These are phyloP conservation scores for Taiwanofungus camphoratus DNA, from an alignment of 1,284 basidiomycete species.

Conservation along the genomic window DNA sequence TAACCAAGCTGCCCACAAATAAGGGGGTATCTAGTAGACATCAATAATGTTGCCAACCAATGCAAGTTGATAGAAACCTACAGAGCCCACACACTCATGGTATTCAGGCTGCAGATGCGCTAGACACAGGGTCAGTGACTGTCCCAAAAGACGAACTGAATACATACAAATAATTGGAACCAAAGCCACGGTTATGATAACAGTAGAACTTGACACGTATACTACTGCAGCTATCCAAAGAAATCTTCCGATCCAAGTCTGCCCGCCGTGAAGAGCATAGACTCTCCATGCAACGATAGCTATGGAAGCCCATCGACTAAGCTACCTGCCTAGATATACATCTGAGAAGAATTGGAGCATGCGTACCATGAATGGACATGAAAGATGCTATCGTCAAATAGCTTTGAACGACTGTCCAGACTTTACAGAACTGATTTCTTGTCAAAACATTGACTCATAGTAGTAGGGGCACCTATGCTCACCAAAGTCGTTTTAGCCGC, in stretches of 20 bases:
- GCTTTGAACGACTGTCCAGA: conserved; percentile 26
- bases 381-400: conserved; percentile 27
- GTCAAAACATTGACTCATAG: background rate
- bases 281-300: conserved; percentile 27
- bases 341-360: background rate
- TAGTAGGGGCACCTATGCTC: background rate
- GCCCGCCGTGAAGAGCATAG: conserved; percentile 25
- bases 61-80: conserved; percentile 8
- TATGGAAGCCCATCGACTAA: no score
- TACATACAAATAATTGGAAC: conserved; percentile 24
- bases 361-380: conserved; percentile 28
- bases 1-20: conserved; percentile 27
- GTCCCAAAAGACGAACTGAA: background rate
- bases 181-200: conserved; percentile 20
- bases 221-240: conserved; percentile 21
- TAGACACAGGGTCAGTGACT: conserved; percentile 3
- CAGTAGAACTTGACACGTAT: conserved; percentile 21
- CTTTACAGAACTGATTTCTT: conserved; percentile 23
- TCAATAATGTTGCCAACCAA: background rate
- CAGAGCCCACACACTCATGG: conserved; percentile 24
- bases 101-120: conserved; percentile 21
- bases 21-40: conserved; percentile 21
- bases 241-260: conserved; percentile 20
- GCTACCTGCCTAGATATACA: background rate
- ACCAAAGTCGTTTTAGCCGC: conserved; percentile 3